These are phyloP conservation scores for Penicillium pancosmium DNA, from an alignment of 495 filamentous ascomycete genomes.

Conservation along the genomic window DNA sequence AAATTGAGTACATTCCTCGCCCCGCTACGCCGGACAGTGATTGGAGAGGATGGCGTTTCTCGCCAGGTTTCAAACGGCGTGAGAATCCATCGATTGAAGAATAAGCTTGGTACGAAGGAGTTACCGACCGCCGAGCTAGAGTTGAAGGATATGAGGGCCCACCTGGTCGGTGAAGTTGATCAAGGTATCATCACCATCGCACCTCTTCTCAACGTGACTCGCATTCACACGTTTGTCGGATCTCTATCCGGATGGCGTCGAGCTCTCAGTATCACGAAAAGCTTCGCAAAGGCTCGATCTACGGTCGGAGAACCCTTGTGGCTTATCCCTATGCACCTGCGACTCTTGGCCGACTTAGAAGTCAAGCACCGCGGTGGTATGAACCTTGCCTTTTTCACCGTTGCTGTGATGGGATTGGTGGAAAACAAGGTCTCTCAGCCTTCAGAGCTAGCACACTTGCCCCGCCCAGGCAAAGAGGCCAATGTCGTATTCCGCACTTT, in stretches of 20 bases:
- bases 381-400: conserved; percentile 62
- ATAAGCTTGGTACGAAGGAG: conserved; percentile 69
- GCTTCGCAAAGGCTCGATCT: conserved; percentile 57
- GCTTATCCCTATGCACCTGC: conserved; percentile 61
- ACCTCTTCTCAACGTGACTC: conserved; percentile 69
- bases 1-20: conserved; percentile 68
- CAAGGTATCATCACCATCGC: conserved; percentile 67
- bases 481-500: conserved; percentile 62
- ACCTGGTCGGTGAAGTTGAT: conserved; percentile 64
- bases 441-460: conserved; percentile 28
- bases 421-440: conserved; percentile 38
- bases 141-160: conserved; percentile 61
- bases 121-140: conserved; percentile 74
- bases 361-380: conserved; percentile 59
- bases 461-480: conserved; percentile 27
- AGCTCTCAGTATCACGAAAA: conserved; percentile 61
- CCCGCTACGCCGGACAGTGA: conserved; percentile 56
- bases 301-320: conserved; percentile 55
- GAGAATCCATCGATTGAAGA: conserved; percentile 67
- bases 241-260: conserved; percentile 61
- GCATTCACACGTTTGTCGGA: conserved; percentile 63
- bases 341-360: conserved; percentile 57
- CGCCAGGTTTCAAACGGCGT: conserved; percentile 59
- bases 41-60: conserved; percentile 22
- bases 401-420: conserved; percentile 56